phyloP scores from a whole-genome alignment of 768 basidiomycete genomes.

The Hericium coralloides region DNA sequence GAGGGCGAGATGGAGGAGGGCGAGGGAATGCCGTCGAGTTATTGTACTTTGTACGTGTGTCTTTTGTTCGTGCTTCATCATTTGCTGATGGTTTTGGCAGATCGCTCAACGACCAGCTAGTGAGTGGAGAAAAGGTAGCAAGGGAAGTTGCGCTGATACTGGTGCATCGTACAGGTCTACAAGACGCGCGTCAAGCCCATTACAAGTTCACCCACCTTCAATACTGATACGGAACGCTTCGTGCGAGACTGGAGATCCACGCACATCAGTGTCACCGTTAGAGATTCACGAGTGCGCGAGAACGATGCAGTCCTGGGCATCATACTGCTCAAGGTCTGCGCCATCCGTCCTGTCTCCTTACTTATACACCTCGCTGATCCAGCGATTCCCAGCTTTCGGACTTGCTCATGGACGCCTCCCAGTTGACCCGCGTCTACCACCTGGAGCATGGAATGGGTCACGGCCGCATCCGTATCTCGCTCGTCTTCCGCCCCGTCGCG shows the following conservation, averaged over 20 bases:
- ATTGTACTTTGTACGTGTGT: conserved; percentile 37
- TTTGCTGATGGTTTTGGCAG: conserved; percentile 20
- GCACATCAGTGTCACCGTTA: conserved; percentile 55
- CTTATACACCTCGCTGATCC: not conserved
- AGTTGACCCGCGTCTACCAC: conserved; percentile 51
- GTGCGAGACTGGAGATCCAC: conserved; percentile 53
- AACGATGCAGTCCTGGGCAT: conserved; percentile 64
- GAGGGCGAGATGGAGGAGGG: conserved; percentile 46
- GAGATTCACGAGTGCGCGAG: conserved; percentile 51
- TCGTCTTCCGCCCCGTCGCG: conserved; percentile 62
- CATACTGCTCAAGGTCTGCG: conserved; percentile 40
- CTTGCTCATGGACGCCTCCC: conserved; percentile 32
- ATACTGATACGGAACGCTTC: conserved; percentile 63
- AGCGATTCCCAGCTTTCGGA: conserved; percentile 20
- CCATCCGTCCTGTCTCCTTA: not conserved
- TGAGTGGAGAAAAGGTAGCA: conserved; percentile 4
- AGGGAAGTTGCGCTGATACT: not conserved
- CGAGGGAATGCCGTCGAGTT: conserved; percentile 55
- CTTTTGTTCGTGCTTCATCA: not conserved
- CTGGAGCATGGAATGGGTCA: conserved; percentile 64
- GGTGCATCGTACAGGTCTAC: conserved; percentile 14
- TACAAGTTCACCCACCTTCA: conserved; percentile 30
- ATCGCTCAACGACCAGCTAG: conserved; percentile 42
- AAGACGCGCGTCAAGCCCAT: conserved; percentile 26
- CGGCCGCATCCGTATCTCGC: conserved; percentile 51